These are phyloP conservation scores for Ilex paraguariensis DNA, from an alignment of 305 asterid genomes.

Conservation along the genomic window DNA sequence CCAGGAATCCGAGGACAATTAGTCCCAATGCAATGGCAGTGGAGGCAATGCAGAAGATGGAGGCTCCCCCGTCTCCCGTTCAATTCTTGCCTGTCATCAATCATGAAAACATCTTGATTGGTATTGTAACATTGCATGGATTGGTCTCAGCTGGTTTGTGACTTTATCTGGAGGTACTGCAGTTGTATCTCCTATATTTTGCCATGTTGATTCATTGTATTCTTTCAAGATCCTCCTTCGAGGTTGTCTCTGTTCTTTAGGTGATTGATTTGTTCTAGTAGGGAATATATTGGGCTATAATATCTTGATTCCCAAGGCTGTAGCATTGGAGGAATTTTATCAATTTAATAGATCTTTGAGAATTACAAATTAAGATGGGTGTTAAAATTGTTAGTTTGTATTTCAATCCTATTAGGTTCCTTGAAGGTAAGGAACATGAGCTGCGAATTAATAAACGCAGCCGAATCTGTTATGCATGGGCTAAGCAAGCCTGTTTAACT, in stretches of 20 bases:
- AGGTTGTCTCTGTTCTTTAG: not conserved
- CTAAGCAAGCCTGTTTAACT: too few relatives aligned
- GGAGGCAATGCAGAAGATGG: constrained; percentile 98
- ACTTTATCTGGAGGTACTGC: constrained; percentile 7
- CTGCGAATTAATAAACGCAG: too few relatives aligned
- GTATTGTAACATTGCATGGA: constrained; percentile 88
- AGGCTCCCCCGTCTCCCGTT: constrained; percentile 90
- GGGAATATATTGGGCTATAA: too few relatives aligned
- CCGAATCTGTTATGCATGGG: too few relatives aligned
- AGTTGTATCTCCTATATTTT: not conserved
- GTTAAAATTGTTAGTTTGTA: too few relatives aligned
- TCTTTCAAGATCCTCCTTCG: not conserved
- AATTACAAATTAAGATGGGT: too few relatives aligned
- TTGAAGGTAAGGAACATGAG: too few relatives aligned
- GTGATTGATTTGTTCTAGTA: not conserved
- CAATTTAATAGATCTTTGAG: too few relatives aligned
- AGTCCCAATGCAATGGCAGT: constrained; percentile 83
- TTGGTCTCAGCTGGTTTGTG: constrained; percentile 84
- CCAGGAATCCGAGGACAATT: constrained; percentile 88
- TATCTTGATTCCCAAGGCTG: too few relatives aligned
- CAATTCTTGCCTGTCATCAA: constrained; percentile 84
- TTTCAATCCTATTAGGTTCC: too few relatives aligned
- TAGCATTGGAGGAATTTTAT: too few relatives aligned
- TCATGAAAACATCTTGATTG: constrained; percentile 61
- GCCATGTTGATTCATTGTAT: not conserved